phyloP scores from a whole-genome alignment of 441 rosid genomes.

The Biscutella laevigata region DNA sequence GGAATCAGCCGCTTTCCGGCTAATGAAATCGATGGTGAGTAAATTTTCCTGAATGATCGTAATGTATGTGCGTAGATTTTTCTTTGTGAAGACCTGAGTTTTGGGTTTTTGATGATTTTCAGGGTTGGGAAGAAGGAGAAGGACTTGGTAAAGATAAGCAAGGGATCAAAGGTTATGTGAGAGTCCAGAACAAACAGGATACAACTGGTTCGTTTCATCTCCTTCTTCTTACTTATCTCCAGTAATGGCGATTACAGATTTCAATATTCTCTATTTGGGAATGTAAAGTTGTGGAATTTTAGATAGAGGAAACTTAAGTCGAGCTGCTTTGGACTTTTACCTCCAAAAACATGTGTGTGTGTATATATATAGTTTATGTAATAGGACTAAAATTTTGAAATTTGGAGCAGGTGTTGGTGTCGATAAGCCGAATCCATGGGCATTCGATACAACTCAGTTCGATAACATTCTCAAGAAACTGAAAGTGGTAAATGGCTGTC shows the following conservation, averaged over 20 bases:
- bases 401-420: constrained; percentile 62
- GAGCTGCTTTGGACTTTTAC: background rate
- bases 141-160: constrained; percentile 97
- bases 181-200: constrained; percentile 87
- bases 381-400: background rate
- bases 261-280: background rate
- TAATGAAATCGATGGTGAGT: constrained; percentile 93
- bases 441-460: constrained; percentile 88
- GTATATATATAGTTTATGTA: background rate
- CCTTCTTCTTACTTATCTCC: background rate
- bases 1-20: constrained; percentile 88
- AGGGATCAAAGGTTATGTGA: constrained; percentile 82
- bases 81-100: background rate
- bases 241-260: background rate
- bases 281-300: background rate
- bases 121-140: constrained; percentile 99
- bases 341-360: background rate
- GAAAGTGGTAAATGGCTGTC: constrained; percentile 60
- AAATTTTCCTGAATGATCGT: background rate
- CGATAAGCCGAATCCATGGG: constrained; percentile 91
- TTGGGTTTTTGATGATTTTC: background rate
- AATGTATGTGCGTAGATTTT: background rate
- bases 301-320: background rate
- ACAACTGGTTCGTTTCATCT: constrained; percentile 42
- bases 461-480: constrained; percentile 86